Conservation (phyloP, 2,329 filamentous ascomycete species). For the Aspergillus felis region DNA sequence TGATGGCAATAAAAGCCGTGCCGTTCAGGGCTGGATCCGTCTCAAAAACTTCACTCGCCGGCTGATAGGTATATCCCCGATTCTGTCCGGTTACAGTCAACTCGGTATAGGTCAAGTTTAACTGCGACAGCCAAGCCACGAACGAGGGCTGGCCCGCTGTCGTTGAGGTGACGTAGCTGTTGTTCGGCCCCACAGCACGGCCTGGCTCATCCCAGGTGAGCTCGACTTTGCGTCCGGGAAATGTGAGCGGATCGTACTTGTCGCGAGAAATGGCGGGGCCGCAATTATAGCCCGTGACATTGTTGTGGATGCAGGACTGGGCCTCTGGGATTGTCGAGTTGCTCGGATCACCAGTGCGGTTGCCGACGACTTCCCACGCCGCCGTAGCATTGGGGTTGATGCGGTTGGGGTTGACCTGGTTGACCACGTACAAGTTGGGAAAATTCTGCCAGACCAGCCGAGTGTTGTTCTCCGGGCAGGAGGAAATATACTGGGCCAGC, state of each 20-base stretch:
- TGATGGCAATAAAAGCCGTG: background rate
- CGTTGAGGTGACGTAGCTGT: constrained; percentile 8
- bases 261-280: constrained; percentile 1
- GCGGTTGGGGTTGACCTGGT: background rate
- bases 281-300: constrained; percentile 2
- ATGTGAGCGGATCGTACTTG: constrained; percentile 3
- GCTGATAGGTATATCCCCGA: constrained; percentile 4
- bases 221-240: constrained; percentile 1
- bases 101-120: constrained; percentile 8
- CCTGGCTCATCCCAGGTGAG: constrained; percentile 7
- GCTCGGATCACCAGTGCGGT: constrained; percentile 3
- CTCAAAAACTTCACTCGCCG: background rate
- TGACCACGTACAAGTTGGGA: background rate
- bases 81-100: constrained; percentile 6
- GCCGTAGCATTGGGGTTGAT: background rate
- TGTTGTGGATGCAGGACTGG: background rate
- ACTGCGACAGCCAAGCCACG: constrained; percentile 8
- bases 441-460: background rate
- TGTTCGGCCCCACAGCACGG: constrained; percentile 3
- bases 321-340: background rate
- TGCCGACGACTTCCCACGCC: constrained; percentile 3
- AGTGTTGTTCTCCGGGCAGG: background rate
- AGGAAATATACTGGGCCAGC: background rate
- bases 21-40: constrained; percentile 1
- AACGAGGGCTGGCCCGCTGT: constrained; percentile 4